A percentile compares a stretch with the other conserved stretches of the same genome.
Evolutionary conservation across 2,329 filamentous ascomycete genomes (phyloP).

Genomic region (Rasamsonia emersonii): DNA sequence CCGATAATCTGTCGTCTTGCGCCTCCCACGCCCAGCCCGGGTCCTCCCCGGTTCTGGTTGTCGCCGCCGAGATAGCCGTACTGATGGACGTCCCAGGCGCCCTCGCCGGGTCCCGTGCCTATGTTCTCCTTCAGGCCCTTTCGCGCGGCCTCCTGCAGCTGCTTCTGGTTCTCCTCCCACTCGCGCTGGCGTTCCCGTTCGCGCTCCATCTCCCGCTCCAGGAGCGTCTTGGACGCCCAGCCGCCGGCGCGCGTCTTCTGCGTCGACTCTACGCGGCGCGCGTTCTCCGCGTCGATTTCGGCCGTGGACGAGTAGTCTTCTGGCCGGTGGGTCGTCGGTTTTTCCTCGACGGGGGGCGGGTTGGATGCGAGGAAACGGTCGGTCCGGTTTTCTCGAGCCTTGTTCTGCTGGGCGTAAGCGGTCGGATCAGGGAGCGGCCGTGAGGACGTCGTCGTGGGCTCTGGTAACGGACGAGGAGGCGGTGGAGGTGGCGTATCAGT

Average conservation of each 20-base stretch:
- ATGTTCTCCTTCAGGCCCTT: conserved; percentile 30
- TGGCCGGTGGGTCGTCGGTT: conserved; percentile 31
- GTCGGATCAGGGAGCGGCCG: conserved; percentile 42
- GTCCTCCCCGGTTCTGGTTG: conserved; percentile 48
- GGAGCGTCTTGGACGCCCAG: conserved; percentile 54
- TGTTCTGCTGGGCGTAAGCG: conserved; percentile 21
- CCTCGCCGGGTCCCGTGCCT: conserved; percentile 40
- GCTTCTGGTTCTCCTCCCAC: conserved; percentile 55
- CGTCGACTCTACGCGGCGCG: conserved; percentile 46
- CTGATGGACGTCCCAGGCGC: conserved; percentile 55
- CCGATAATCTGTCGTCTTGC: conserved; percentile 55
- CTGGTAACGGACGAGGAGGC: conserved; percentile 16
- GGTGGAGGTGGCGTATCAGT: conserved; percentile 15
- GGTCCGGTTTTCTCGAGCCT: conserved; percentile 37
- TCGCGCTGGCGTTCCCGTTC: conserved; percentile 56
- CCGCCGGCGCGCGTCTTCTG: conserved; percentile 50
- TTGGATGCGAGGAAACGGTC: conserved; percentile 49
- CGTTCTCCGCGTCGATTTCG: conserved; percentile 49
- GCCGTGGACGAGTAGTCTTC: conserved; percentile 43
- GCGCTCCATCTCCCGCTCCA: conserved; percentile 60
- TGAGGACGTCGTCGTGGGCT: conserved; percentile 12
- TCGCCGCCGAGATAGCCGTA: conserved; percentile 57
- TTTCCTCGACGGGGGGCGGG: conserved; percentile 37
- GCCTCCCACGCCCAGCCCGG: conserved; percentile 46
- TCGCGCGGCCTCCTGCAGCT: conserved; percentile 38